Base-by-base conservation (phyloP, 2,329 filamentous ascomycete genomes). In the Colletotrichum godetiae region DNA sequence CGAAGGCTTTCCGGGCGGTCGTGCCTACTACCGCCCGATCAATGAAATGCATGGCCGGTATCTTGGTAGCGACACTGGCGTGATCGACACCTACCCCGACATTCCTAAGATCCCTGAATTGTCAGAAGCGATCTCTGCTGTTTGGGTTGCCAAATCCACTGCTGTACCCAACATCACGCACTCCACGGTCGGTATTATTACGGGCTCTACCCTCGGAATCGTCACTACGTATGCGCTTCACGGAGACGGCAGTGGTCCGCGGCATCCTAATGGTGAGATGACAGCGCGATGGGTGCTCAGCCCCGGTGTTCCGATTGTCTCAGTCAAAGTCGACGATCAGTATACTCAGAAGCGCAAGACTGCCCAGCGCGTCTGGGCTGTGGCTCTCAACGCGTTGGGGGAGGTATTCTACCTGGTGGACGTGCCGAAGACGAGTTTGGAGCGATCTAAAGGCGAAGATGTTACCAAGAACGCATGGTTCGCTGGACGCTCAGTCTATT, bases 201-300 rank as follows among this genome's bases (percentile, higher is more conserved):
- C 91, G 56, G 96, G 95, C 6, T 97, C 95, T 24, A 94, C 95
- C 3, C 88, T 94, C 11, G 96, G 96, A 53, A 88, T 98, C 2
- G 87, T 98, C 53, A 94, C 94, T 0, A 89, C 94, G 0, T 98
- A 97, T 83, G 92, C 94, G 24, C 85, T 98, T 1, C 93, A 93
- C 29, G 83, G 84, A 69, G 87, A 89, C 62, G 80, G 84, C 5
- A 84, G 90, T 29, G 90, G 92, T 63, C 87, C 90, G 67, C 89
- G 92, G 69, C 90, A 92, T 75, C 86, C 88, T 49, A 90, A 91
- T 53, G 95, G 95, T 4, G 93, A 97, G 78, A 88, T 97, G 76
- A 97, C 94, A 52, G 94, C 94, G 42, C 93, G 93, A 76, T 98
- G 96, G 96, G 92, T 94, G 11, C 86, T 98, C 13, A 95, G 95